These are phyloP conservation scores for Lactarius sp. DNA, from an alignment of 768 basidiomycete genomes.

Conservation along the genomic window DNA sequence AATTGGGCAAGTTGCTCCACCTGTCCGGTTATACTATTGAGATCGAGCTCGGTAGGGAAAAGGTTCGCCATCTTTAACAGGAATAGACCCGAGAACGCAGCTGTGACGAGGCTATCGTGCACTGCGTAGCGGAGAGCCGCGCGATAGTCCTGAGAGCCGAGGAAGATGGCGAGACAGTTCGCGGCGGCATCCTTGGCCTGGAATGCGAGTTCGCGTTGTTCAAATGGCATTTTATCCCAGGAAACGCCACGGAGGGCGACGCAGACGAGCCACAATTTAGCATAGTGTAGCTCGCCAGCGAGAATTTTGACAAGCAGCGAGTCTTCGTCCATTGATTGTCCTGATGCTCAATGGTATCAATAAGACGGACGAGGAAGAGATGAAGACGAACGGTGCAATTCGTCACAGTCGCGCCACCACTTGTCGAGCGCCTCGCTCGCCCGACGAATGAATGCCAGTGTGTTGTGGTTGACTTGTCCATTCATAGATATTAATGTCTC, in stretches of 20 bases:
- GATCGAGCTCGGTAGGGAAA: constrained; percentile 80
- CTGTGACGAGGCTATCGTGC: constrained; percentile 87
- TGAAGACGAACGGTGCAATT: constrained; percentile 60
- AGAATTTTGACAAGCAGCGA: constrained; percentile 83
- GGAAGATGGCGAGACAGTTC: constrained; percentile 77
- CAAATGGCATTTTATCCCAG: constrained; percentile 96
- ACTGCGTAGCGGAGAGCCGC: constrained; percentile 90
- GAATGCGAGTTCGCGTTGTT: constrained; percentile 91
- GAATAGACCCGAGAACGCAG: constrained; percentile 88
- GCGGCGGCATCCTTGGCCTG: constrained; percentile 92
- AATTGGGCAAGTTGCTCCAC: constrained; percentile 89
- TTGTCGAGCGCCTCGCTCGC: constrained; percentile 83
- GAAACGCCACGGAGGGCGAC: constrained; percentile 86
- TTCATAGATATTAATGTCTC: constrained; percentile 84
- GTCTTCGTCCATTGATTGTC: constrained; percentile 78
- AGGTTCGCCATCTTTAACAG: constrained; percentile 92
- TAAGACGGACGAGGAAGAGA: neutral
- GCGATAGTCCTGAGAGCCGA: constrained; percentile 74
- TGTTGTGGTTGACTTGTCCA: constrained; percentile 80
- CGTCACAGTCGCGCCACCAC: constrained; percentile 89
- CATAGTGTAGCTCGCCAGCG: constrained; percentile 83
- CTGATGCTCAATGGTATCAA: constrained; percentile 35
- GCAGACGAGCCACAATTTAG: constrained; percentile 93
- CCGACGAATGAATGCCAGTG: constrained; percentile 80
- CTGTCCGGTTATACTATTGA: constrained; percentile 69